These are phyloP conservation scores for Nakazawaea siamensis DNA, from an alignment of 805 yeast genomes.

Conservation along the genomic window DNA sequence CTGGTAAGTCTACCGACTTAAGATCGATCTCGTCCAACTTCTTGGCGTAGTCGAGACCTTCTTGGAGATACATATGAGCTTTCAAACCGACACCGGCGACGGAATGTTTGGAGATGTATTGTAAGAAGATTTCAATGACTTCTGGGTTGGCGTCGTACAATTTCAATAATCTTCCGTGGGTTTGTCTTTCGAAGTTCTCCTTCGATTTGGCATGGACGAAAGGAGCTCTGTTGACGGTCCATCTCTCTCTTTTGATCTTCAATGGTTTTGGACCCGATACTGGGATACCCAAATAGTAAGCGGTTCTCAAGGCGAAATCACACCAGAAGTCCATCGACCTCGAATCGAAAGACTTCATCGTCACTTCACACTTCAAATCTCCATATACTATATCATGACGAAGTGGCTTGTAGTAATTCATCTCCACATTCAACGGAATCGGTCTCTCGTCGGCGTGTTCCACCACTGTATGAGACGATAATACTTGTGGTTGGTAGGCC, in stretches of 20 bases:
- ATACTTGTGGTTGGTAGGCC: conserved; percentile 28
- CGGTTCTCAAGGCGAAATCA: conserved; percentile 85
- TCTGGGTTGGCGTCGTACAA: conserved; percentile 85
- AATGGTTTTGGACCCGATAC: conserved; percentile 63
- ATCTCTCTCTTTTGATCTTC: conserved; percentile 69
- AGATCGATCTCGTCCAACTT: conserved; percentile 25
- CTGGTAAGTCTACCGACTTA: conserved; percentile 17
- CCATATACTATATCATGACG: conserved; percentile 61
- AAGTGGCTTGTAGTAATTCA: conserved; percentile 75
- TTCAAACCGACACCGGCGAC: conserved; percentile 78
- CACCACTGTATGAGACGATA: conserved; percentile 14
- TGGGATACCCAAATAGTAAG: conserved; percentile 85
- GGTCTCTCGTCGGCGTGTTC: conserved; percentile 37
- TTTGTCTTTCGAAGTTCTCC: conserved; percentile 87
- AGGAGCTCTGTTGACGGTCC: conserved; percentile 92
- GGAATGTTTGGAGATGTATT: conserved; percentile 69
- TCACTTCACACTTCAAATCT: conserved; percentile 69
- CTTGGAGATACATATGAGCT: conserved; percentile 54
- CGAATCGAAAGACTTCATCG: conserved; percentile 63
- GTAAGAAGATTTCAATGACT: conserved; percentile 72
- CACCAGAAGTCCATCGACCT: conserved; percentile 66
- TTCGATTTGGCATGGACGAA: conserved; percentile 92
- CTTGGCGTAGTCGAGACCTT: conserved; percentile 35
- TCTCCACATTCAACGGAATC: conserved; percentile 76
- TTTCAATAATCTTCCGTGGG: conserved; percentile 64